Conservation (phyloP, 768 basidiomycete species). For the Fomitopsis pulvina region DNA sequence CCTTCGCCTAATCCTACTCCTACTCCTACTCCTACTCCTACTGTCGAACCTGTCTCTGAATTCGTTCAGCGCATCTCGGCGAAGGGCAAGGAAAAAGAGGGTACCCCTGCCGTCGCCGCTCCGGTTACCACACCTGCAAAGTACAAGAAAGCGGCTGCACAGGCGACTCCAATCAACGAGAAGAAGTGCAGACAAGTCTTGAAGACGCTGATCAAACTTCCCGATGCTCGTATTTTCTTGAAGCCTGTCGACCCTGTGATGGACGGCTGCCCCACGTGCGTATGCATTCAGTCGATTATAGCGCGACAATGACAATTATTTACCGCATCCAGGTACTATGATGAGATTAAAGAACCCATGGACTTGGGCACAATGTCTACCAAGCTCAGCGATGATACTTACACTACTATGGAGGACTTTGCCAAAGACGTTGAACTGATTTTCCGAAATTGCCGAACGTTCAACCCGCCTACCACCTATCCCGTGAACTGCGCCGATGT, state of each 20-base stretch:
- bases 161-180: constrained; percentile 56
- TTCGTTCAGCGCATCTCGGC: constrained; percentile 35
- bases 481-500: constrained; percentile 65
- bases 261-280: constrained; percentile 90
- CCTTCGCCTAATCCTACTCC: constrained; percentile 16
- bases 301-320: not conserved
- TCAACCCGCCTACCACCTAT: constrained; percentile 81
- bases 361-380: constrained; percentile 78
- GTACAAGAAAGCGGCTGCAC: constrained; percentile 27
- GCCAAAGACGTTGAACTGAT: constrained; percentile 75
- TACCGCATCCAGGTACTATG: constrained; percentile 84
- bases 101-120: constrained; percentile 24
- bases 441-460: constrained; percentile 84
- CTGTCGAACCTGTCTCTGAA: constrained; percentile 17
- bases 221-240: constrained; percentile 68
- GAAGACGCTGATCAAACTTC: constrained; percentile 48
- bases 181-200: constrained; percentile 79
- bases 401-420: constrained; percentile 78
- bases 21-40: constrained; percentile 13
- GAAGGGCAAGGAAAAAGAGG: constrained; percentile 62
- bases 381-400: constrained; percentile 62
- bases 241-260: constrained; percentile 76
- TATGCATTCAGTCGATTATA: constrained; percentile 10
- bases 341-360: constrained; percentile 92
- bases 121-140: constrained; percentile 33